Evolutionary conservation across 805 yeast species (phyloP), one percentile per base, ranked within the genome.

Genomic region (Ogataea methanolica): DNA sequence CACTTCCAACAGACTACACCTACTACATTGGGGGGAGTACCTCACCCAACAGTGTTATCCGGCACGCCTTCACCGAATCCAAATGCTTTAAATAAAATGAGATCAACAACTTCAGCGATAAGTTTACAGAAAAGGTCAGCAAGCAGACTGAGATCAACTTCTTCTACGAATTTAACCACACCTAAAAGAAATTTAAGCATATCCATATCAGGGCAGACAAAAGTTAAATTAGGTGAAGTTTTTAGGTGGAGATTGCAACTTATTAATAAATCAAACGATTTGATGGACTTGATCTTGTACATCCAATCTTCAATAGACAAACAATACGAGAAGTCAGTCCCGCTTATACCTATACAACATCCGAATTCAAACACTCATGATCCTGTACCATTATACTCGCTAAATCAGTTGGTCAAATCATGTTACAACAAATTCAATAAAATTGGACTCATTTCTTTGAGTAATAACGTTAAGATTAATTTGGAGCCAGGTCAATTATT

Each of bases 211-310:
- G 94, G 95, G 0, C 77, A 79, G 11, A 76, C 84, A 6, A 71
- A 74, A 37, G 80, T 84, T 5, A 69, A 72, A 53, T 63, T 83
- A 9, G 92, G 94, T 2, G 75, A 78, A 37, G 69, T 72, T 2
- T 79, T 78, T 59, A 74, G 71, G 45, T 82, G 91, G 86, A 74
- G 74, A 42, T 71, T 87, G 14, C 85, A 81, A 55, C 80, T 85
- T 1, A 74, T 84, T 44, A 87, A 87, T 67, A 74, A 73, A 50
- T 75, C 86, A 1, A 54, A 65, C n/a, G 66, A 58, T 6, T 72
- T 72, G 22, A 65, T 84, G 50, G 76, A 78, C 45, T 61, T 85
- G 41, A 71, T 86, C 4, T 65, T 86, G 45, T 70, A 68, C 45
- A 66, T 73, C 39, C 75, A 73, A 44, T 61, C 70, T 11, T 61